These are phyloP conservation scores for Glebionis coronaria DNA, from an alignment of 129 eudicot species.

Conservation along the genomic window DNA sequence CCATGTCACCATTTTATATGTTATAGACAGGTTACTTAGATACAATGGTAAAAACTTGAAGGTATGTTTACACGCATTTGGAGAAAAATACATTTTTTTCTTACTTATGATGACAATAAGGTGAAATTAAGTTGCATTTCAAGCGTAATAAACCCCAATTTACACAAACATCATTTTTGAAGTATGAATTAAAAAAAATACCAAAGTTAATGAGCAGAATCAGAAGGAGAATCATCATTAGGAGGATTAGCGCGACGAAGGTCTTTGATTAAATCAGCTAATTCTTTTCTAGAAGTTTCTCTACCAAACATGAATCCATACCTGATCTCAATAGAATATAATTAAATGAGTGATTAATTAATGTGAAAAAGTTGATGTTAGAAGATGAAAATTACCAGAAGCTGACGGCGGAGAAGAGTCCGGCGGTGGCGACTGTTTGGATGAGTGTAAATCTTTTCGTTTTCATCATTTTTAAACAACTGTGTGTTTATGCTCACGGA, in stretches of 20 bases:
- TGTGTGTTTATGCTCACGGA: neutral
- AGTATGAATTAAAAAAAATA: conserved; percentile 8
- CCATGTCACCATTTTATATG: no score
- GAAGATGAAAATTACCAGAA: conserved; percentile 47
- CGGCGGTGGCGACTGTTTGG: conserved; percentile 73
- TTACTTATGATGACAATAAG: no score
- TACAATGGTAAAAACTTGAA: no score
- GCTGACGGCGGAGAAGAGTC: conserved; percentile 79
- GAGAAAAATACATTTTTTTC: no score
- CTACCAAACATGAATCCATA: conserved; percentile 97
- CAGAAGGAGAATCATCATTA: conserved; percentile 28
- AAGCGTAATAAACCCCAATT: no score
- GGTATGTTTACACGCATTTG: no score
- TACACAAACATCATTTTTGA: no score
- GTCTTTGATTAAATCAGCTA: conserved; percentile 54
- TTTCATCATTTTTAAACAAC: conserved; percentile 37
- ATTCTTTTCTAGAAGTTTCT: conserved; percentile 90
- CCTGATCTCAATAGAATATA: conserved; percentile 32
- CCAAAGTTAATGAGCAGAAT: conserved; percentile 39
- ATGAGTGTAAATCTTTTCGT: conserved; percentile 46
- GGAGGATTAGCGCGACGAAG: conserved; percentile 60
- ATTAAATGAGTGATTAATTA: neutral
- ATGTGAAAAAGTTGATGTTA: neutral
- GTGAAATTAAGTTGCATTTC: no score
- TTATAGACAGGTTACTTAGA: no score